Evolutionary conservation across 148 eudicot genomes (phyloP), one percentile per base, ranked within the genome.

Genomic region (Spergularia bocconei): DNA sequence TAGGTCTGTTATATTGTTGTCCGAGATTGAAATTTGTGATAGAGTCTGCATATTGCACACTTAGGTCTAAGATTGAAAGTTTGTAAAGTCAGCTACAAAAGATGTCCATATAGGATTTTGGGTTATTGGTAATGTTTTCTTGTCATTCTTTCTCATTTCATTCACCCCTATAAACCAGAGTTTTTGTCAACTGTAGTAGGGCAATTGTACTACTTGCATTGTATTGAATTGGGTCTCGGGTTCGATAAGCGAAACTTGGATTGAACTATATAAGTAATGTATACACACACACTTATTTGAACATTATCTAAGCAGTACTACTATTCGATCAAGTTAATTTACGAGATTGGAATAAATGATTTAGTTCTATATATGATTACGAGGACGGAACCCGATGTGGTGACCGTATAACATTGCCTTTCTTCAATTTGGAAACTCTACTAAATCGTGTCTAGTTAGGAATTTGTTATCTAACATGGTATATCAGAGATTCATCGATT

Each of bases 61-160:
- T n/a, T 25, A 69, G 72, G 8, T 57, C 23, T 19, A 51, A 57
- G 77, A 72, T 77, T 80, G 75, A 36, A 80, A 69, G 48, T 47
- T 75, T 75, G 79, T 70, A 80, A 54, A 74, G 66, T 63, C 59
- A 13, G 48, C 62, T 23, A 48, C 70, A 53, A 16, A 61, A 70
- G 57, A 63, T 67, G 29, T 76, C 69, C 79, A 58, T 60, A 20
- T 69, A 67, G 79, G 53, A 41, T 67, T 58, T 44, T 44, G 48
- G 36, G 2, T 29, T 44, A 44, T 6, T 76, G 29, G 41, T n/a
- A 25, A 41, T 52, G 47, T 20, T 64, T 80, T 70, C 76, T 61
- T 58, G 54, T 56, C 38, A 70, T 76, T 70, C 67, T 80, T 80
- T 71, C 13, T 55, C 72, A 75, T 75, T 75, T 79, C 79, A 65